Percentiles rank a stretch among this genome's conserved stretches.
These are phyloP conservation scores for Colletotrichum musicola DNA, from an alignment of 2,329 filamentous ascomycete species.

Conservation along the genomic window DNA sequence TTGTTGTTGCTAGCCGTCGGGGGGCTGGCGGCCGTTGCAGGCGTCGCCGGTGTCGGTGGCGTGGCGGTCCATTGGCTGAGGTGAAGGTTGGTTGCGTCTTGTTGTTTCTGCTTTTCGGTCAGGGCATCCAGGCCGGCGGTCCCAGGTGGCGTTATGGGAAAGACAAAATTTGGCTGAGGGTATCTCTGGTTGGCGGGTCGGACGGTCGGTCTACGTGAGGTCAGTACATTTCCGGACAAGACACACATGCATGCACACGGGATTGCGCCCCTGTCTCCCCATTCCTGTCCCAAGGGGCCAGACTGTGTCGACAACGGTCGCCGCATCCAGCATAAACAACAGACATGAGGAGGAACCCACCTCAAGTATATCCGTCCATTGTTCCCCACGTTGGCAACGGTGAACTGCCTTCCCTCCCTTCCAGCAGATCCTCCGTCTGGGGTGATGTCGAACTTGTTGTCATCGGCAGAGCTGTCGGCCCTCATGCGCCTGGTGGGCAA, in stretches of 20 bases:
- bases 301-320: conserved; percentile 12
- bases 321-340: conserved; percentile 21
- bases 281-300: conserved; percentile 22
- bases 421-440: conserved; percentile 72
- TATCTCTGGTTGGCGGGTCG: conserved; percentile 72
- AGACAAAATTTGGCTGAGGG: conserved; percentile 71
- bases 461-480: conserved; percentile 62
- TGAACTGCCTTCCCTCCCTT: conserved; percentile 79
- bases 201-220: conserved; percentile 65
- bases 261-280: conserved; percentile 30
- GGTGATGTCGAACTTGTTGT: conserved; percentile 67
- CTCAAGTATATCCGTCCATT: conserved; percentile 86
- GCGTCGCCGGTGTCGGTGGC: conserved; percentile 45
- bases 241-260: conserved; percentile 21
- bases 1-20: conserved; percentile 52
- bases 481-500: conserved; percentile 53
- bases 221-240: conserved; percentile 39
- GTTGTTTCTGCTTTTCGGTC: conserved; percentile 45
- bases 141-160: conserved; percentile 71
- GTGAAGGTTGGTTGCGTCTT: conserved; percentile 45
- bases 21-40: conserved; percentile 41
- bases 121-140: conserved; percentile 68
- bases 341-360: conserved; percentile 59
- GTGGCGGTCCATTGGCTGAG: conserved; percentile 60
- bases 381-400: conserved; percentile 84